Base-by-base conservation (phyloP, 805 yeast species). In the Metschnikowia baotianmanensis region DNA sequence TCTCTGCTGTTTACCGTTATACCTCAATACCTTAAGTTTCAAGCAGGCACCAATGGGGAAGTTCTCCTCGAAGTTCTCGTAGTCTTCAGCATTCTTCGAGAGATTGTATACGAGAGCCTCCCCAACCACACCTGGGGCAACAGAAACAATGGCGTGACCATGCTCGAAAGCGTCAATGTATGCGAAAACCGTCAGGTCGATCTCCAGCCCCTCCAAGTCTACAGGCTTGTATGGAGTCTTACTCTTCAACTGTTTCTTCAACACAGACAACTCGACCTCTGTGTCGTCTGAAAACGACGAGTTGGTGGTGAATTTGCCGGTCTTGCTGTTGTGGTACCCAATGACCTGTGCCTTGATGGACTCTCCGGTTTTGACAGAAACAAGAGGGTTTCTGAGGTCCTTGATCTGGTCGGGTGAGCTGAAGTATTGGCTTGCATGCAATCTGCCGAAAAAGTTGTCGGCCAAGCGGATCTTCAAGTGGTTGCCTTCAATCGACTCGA, bases 381-480 rank as follows among this genome's bases (percentile, higher is more conserved):
- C 56, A 31, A 86, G 68, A 23, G 95, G 95, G 31, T 72, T 67
- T 44, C 67, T 71, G 16, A 61, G 59, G 55, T 86, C 80, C 38
- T 70, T 63, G 34, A 89, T 83, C 21, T 78, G 82, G 2, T 66
- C 61, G 45, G 67, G 61, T 0, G 60, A 50, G 38, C 77, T 80
- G 61, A 77, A 84, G 28, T 84, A 66, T 61, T 88, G 85, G 13
- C 89, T 76, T 13, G 83, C 70, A 52, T 87, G 95, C 43, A 90
- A 64, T 58, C 95, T 77, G 27, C 95, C 97, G 53, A 78, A 84
- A 46, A 80, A 69, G 56, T 84, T 82, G 45, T 83, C 93, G 38
- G 93, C 89, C 33, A 89, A 67, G 36, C 75, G 75, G 15, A 90
- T 84, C 52, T 82, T 81, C 50, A 90, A 66, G 63, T 86, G 93